phyloP scores from a whole-genome alignment of 179 eudicot species.

The Beta macrorhiza region DNA sequence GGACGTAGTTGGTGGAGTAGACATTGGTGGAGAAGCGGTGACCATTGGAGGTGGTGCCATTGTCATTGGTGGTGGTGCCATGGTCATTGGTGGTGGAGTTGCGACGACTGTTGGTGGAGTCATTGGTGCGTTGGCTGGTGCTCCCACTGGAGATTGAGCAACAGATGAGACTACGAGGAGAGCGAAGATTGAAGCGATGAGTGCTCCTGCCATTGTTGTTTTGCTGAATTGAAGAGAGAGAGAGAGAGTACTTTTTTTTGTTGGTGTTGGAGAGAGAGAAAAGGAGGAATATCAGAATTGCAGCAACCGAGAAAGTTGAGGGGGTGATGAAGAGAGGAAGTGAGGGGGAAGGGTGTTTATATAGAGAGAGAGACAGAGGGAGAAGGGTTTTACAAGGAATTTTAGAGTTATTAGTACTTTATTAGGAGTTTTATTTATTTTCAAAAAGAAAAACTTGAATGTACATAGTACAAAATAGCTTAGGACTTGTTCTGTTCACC shows the following conservation, averaged over 20 bases:
- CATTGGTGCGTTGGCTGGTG: conserved; percentile 41
- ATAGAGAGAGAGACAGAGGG: conserved; percentile 15
- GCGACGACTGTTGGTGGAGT: conserved; percentile 3
- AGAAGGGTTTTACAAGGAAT: not conserved
- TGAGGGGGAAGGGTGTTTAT: conserved; percentile 13
- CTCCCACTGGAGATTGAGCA: conserved; percentile 47
- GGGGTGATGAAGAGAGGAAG: conserved; percentile 2
- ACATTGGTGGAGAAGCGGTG: not conserved
- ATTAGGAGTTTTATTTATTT: not conserved
- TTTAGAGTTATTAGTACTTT: not conserved
- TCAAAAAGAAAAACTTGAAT: not conserved
- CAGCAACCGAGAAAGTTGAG: not conserved
- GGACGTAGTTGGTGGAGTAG: conserved; percentile 12
- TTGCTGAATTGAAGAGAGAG: not conserved
- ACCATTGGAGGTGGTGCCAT: not conserved
- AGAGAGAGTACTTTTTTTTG: not conserved
- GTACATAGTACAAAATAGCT: no score
- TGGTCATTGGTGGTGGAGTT: not conserved
- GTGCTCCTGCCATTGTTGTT: conserved; percentile 39
- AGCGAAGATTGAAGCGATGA: conserved; percentile 32
- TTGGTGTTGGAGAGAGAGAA: conserved; percentile 6
- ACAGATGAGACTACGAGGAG: conserved; percentile 44
- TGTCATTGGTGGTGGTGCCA: conserved; percentile 1
- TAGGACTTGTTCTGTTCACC: no score
- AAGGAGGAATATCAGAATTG: not conserved